Conservation (phyloP, 2,329 filamentous ascomycete genomes). For the Mycosphaerelloides madeirae region DNA sequence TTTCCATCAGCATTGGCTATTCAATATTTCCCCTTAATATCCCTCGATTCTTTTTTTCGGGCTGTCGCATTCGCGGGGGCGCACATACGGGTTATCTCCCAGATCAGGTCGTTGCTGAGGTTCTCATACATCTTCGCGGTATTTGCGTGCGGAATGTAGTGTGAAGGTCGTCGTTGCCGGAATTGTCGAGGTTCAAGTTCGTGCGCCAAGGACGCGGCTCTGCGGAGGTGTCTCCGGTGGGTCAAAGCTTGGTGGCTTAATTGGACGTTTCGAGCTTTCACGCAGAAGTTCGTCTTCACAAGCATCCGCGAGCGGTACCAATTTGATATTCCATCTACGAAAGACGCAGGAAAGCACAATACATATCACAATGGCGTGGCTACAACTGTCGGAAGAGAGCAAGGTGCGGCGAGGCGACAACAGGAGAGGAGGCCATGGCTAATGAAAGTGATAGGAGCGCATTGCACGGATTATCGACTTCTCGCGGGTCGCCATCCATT, state of each 20-base stretch:
- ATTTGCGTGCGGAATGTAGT: background rate
- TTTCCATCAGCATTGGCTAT: slow-evolving; percentile 6
- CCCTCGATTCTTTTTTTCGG: slow-evolving; percentile 2
- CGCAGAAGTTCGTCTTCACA: too few relatives aligned
- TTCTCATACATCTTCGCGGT: slow-evolving; percentile 54
- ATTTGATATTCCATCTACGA: background rate
- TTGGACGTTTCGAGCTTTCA: too few relatives aligned
- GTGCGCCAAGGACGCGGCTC: slow-evolving; percentile 2
- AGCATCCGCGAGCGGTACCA: background rate
- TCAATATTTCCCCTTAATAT: slow-evolving; percentile 4
- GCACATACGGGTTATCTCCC: slow-evolving; percentile 88
- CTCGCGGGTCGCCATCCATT: slow-evolving; percentile 89
- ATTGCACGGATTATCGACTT: slow-evolving; percentile 95
- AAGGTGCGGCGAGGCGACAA: slow-evolving; percentile 58
- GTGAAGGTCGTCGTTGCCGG: background rate
- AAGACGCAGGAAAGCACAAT: background rate
- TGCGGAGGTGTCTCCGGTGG: background rate
- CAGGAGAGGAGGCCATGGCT: slow-evolving; percentile 18
- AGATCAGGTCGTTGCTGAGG: slow-evolving; percentile 86
- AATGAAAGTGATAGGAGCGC: slow-evolving; percentile 67
- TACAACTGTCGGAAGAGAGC: slow-evolving; percentile 86
- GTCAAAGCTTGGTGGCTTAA: too few relatives aligned
- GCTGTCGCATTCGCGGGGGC: slow-evolving; percentile 3
- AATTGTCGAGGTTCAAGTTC: slow-evolving; percentile 2
- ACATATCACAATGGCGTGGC: slow-evolving; percentile 24